Evolutionary conservation across 768 basidiomycete genomes (phyloP).

Genomic region (Agaricus subrufescens): DNA sequence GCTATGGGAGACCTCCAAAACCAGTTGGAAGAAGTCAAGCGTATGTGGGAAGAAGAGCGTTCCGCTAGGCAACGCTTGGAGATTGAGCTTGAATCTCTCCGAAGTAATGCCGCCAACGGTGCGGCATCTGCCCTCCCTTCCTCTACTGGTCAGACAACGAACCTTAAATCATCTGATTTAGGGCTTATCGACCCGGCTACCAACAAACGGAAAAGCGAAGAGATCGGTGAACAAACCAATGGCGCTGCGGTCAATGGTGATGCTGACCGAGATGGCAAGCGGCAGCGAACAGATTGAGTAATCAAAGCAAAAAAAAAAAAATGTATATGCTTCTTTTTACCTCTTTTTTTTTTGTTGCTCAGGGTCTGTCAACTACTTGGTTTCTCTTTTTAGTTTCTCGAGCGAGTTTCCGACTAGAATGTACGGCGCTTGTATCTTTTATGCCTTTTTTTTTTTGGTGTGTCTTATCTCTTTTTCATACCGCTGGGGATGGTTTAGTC

Average conservation of each 20-base stretch:
- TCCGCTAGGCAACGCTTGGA: constrained; percentile 53
- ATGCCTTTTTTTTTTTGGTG: neutral
- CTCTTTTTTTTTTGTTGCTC: neutral
- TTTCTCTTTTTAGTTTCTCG: neutral
- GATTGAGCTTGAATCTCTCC: constrained; percentile 56
- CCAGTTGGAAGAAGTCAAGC: constrained; percentile 76
- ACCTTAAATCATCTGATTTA: neutral
- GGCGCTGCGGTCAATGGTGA: constrained; percentile 16
- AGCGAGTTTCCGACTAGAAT: constrained; percentile 2
- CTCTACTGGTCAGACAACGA: neutral
- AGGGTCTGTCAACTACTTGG: neutral
- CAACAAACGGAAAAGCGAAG: constrained; percentile 35
- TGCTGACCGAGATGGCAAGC: constrained; percentile 32
- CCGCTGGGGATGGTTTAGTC: neutral
- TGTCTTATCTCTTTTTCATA: neutral
- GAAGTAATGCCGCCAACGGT: constrained; percentile 27
- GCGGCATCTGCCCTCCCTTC: neutral
- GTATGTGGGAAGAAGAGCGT: constrained; percentile 80
- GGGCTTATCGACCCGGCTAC: constrained; percentile 9
- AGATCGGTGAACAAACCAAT: constrained; percentile 28
- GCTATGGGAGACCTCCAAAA: constrained; percentile 84
- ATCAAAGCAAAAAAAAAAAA: neutral
- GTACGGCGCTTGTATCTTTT: constrained; percentile 4
- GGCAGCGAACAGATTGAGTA: constrained; percentile 35
- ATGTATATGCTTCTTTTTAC: neutral